Evolutionary conservation across 768 basidiomycete genomes (phyloP).

Genomic region (Trametes sanguinea): DNA sequence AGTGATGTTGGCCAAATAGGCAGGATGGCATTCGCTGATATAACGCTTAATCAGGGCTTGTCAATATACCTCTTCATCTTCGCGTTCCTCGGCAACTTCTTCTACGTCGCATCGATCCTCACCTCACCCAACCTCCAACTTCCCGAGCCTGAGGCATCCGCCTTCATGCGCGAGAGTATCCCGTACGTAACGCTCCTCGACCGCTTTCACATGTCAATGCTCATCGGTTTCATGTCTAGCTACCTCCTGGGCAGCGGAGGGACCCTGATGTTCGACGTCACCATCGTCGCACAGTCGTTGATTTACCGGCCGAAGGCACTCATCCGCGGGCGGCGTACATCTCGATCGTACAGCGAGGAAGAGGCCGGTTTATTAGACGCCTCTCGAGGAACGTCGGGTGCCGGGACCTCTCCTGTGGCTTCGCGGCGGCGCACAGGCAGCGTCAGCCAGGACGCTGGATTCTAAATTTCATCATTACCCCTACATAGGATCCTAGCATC

Average conservation of each 20-base stretch:
- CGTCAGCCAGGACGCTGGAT: conserved; percentile 8
- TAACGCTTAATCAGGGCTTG: conserved; percentile 59
- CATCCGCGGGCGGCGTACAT: conserved; percentile 25
- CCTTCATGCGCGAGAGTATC: conserved; percentile 77
- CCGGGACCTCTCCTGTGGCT: conserved; percentile 23
- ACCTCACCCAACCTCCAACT: conserved; percentile 63
- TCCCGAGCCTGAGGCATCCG: conserved; percentile 59
- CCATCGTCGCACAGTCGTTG: conserved; percentile 84
- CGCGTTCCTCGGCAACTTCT: conserved; percentile 91
- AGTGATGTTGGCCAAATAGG: background rate
- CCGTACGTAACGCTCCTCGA: conserved; percentile 58
- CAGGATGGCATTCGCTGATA: background rate
- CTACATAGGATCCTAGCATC: background rate
- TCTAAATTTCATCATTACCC: background rate
- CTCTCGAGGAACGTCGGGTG: conserved; percentile 20
- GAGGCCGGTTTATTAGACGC: conserved; percentile 35
- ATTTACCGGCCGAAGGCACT: conserved; percentile 57
- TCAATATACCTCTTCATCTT: conserved; percentile 92
- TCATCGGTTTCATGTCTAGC: conserved; percentile 29
- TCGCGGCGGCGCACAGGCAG: conserved; percentile 28
- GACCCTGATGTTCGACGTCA: conserved; percentile 90
- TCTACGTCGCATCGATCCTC: conserved; percentile 92
- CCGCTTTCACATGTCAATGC: background rate
- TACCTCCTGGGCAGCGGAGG: conserved; percentile 92
- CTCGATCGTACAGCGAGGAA: conserved; percentile 27